Conservation (phyloP, 2,329 filamentous ascomycete species). For the Colletotrichum sp. region DNA sequence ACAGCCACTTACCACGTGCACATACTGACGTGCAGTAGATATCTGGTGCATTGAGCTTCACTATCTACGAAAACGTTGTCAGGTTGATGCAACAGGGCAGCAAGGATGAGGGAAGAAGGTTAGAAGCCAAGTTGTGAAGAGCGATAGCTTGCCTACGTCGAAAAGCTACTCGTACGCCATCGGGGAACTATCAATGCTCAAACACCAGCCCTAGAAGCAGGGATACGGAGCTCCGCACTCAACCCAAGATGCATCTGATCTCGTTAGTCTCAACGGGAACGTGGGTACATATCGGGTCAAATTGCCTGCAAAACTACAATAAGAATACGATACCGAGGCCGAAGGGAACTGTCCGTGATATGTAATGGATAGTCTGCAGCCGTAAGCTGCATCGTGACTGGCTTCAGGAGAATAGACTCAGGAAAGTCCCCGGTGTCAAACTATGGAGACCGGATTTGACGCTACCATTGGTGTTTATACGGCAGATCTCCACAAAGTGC, state of each 20-base stretch:
- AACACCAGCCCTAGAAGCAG: neutral
- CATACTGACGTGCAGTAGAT: neutral
- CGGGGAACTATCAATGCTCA: neutral
- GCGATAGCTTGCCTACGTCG: neutral
- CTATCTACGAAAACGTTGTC: neutral
- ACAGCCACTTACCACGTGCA: neutral
- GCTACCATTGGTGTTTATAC: neutral
- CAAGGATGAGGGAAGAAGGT: neutral
- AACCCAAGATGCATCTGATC: neutral
- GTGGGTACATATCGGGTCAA: neutral
- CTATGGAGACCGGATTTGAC: neutral
- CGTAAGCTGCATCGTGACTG: neutral
- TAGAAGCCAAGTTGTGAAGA: neutral
- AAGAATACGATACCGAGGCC: neutral
- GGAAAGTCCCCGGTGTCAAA: neutral
- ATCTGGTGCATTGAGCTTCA: neutral
- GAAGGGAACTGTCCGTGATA: neutral
- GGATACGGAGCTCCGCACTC: neutral
- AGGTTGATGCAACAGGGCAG: neutral
- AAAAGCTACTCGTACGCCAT: neutral
- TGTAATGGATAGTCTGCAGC: neutral
- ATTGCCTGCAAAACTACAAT: neutral
- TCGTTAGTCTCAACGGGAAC: neutral
- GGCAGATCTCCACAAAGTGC: neutral
- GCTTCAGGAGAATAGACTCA: neutral